Evolutionary conservation across 495 filamentous ascomycete genomes (phyloP).

Genomic region (Usnea hakonensis): DNA sequence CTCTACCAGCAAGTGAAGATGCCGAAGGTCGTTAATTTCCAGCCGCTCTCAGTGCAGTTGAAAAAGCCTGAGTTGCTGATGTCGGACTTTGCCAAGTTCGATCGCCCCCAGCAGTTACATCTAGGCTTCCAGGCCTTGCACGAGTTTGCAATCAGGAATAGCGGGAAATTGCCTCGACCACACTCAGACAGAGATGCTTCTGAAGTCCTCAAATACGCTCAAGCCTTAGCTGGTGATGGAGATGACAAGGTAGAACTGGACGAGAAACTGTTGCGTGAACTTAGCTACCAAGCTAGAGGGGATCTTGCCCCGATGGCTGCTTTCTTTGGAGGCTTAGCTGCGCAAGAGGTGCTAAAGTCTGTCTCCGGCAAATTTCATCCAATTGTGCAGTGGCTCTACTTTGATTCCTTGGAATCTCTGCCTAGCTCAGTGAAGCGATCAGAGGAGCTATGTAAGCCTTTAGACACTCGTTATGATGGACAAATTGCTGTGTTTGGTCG

Average conservation of each 20-base stretch:
- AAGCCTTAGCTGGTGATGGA: conserved; percentile 52
- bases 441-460: conserved; percentile 80
- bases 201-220: conserved; percentile 65
- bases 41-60: conserved; percentile 63
- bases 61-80: conserved; percentile 82
- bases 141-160: conserved; percentile 62
- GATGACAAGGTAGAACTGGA: conserved; percentile 78
- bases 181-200: conserved; percentile 77
- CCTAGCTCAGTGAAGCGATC: conserved; percentile 64
- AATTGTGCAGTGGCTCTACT: conserved; percentile 89
- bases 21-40: conserved; percentile 90
- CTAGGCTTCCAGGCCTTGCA: conserved; percentile 89
- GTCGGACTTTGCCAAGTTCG: conserved; percentile 96
- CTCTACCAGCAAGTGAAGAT: conserved; percentile 94
- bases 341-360: conserved; percentile 94
- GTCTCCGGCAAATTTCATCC: conserved; percentile 97
- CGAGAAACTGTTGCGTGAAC: conserved; percentile 84
- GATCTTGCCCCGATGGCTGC: conserved; percentile 88
- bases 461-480: conserved; percentile 81
- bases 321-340: conserved; percentile 89
- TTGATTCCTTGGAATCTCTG: conserved; percentile 93
- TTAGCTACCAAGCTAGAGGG: conserved; percentile 92
- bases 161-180: conserved; percentile 65
- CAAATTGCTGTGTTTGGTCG: conserved; percentile 95
- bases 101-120: conserved; percentile 85